Conservation (phyloP, 306 rosid species). For the Cucurbita pepo region DNA sequence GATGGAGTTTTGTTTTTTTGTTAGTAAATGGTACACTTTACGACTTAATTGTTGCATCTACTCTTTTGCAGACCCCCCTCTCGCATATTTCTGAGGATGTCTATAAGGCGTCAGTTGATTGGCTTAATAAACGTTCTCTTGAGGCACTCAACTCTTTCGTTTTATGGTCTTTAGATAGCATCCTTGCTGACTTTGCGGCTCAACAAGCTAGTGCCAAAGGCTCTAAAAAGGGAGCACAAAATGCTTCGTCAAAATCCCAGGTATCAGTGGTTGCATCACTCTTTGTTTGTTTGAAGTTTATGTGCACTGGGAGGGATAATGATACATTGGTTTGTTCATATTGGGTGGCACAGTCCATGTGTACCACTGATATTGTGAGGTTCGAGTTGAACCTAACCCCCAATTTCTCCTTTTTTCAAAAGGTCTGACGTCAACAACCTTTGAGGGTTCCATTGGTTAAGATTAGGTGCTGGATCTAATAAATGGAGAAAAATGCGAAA, state of each 20-base stretch:
- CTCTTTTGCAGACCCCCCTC: conserved; percentile 48
- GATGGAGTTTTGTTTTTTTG: neutral
- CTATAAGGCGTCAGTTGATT: conserved; percentile 60
- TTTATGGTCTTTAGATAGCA: conserved; percentile 59
- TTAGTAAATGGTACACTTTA: neutral
- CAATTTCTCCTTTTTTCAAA: too few relatives aligned
- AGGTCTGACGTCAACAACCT: neutral
- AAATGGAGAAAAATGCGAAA: neutral
- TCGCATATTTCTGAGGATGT: conserved; percentile 59
- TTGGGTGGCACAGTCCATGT: neutral
- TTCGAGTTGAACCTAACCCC: too few relatives aligned
- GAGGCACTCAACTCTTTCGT: conserved; percentile 51
- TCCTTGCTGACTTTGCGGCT: conserved; percentile 51
- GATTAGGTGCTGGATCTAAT: neutral
- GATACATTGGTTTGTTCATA: neutral
- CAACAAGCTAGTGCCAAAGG: conserved; percentile 54
- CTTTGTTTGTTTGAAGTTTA: neutral
- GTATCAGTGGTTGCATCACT: conserved; percentile 14
- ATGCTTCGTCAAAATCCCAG: conserved; percentile 66
- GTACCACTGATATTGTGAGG: neutral
- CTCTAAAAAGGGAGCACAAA: conserved; percentile 52
- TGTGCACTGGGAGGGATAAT: neutral
- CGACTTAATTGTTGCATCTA: neutral
- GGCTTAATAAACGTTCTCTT: conserved; percentile 46
- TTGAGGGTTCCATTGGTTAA: too few relatives aligned